Evolutionary conservation across 2,329 filamentous ascomycete genomes (phyloP).

Genomic region (Phaeosphaeriaceae sp.): DNA sequence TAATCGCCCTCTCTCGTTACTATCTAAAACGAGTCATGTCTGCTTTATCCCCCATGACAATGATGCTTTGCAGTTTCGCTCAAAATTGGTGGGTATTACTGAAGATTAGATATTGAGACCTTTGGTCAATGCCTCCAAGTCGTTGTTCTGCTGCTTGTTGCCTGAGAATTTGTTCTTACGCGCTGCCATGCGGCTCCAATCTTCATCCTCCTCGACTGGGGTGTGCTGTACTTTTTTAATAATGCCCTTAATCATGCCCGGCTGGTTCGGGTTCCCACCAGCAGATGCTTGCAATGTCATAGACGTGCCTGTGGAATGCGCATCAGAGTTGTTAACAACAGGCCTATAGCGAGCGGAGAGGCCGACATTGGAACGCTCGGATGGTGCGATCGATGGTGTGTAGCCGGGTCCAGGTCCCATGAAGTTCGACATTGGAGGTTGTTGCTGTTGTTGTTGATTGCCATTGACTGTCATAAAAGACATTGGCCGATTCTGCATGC

Average conservation of each 20-base stretch:
- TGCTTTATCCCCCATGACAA: neutral
- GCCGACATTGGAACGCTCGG: constrained; percentile 92
- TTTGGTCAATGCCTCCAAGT: constrained; percentile 33
- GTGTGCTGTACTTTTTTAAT: constrained; percentile 23
- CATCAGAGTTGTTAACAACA: constrained; percentile 64
- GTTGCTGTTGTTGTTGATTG: constrained; percentile 57
- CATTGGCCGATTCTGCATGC: constrained; percentile 51
- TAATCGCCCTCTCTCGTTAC: neutral
- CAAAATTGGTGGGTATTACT: constrained; percentile 9
- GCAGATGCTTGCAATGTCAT: constrained; percentile 43
- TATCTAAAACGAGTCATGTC: neutral
- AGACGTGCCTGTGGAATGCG: constrained; percentile 36
- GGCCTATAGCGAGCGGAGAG: constrained; percentile 89
- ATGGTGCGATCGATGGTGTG: constrained; percentile 89
- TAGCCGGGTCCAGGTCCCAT: constrained; percentile 61
- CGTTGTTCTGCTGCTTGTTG: constrained; percentile 20
- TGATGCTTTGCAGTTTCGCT: constrained; percentile 1
- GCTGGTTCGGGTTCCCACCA: constrained; percentile 24
- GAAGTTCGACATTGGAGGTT: constrained; percentile 40
- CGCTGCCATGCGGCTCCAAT: constrained; percentile 40
- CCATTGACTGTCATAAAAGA: constrained; percentile 50
- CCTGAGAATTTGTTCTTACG: constrained; percentile 36
- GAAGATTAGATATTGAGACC: constrained; percentile 30
- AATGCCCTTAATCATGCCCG: constrained; percentile 40
- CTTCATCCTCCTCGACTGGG: constrained; percentile 36